Conservation (phyloP, 2,329 filamentous ascomycete genomes). For the Ophiocordyceps camponoti-rufipedis region DNA sequence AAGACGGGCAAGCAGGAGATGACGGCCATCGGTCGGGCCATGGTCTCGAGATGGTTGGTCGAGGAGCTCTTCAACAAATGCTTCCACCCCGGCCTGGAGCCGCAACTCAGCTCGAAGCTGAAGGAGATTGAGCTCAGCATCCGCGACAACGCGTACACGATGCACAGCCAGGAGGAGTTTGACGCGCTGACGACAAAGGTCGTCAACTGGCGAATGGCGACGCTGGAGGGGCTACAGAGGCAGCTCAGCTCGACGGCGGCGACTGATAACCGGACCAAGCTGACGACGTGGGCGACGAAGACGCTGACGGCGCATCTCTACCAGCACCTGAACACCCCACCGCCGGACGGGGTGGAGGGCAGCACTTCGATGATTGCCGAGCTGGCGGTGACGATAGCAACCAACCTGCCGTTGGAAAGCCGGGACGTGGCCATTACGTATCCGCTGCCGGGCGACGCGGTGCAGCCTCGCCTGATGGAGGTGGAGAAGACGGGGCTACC, state of each 20-base stretch:
- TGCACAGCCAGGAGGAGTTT: constrained; percentile 68
- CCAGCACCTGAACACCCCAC: constrained; percentile 56
- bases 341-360: constrained; percentile 67
- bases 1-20: constrained; percentile 89
- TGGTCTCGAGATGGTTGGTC: constrained; percentile 77
- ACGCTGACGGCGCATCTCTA: constrained; percentile 53
- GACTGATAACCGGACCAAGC: constrained; percentile 43
- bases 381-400: constrained; percentile 67
- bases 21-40: constrained; percentile 81
- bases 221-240: constrained; percentile 72
- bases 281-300: constrained; percentile 52
- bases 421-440: constrained; percentile 81
- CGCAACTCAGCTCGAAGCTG: constrained; percentile 54
- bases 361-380: constrained; percentile 87
- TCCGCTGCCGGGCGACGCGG: constrained; percentile 54
- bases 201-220: constrained; percentile 83
- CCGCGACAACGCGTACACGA: constrained; percentile 53
- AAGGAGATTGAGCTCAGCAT: constrained; percentile 83
- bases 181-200: constrained; percentile 78
- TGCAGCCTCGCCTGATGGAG: constrained; percentile 68
- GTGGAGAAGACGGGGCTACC: constrained; percentile 57
- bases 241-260: constrained; percentile 47
- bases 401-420: constrained; percentile 77
- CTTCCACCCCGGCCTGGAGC: constrained; percentile 80
- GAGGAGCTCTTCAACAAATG: constrained; percentile 82